A percentile compares a stretch with the other conserved stretches of the same genome.
phyloP scores from a whole-genome alignment of 116 monocot genomes.

The Papilionanthe hybrid region DNA sequence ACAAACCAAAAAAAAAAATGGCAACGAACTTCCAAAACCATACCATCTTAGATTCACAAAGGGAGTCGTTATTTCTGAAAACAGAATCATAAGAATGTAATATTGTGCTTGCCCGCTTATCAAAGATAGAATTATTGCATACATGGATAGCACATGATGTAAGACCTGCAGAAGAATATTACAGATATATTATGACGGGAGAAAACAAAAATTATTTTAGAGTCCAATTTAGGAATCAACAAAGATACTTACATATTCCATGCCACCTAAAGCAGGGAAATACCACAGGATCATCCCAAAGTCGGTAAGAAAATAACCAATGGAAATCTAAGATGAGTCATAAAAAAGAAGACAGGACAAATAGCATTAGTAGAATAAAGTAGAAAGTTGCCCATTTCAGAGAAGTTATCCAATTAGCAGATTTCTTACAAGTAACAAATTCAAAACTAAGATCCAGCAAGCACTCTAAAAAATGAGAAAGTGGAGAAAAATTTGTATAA shows the following conservation, averaged over 20 bases:
- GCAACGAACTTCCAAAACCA: neutral
- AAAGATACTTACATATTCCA: conserved; percentile 73
- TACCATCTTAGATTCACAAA: conserved; percentile 94
- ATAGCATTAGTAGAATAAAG: neutral
- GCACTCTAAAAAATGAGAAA: neutral
- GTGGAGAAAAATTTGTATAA: too few species aligned
- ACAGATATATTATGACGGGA: neutral
- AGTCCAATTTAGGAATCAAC: neutral
- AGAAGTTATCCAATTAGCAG: conserved; percentile 1
- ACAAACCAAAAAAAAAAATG: neutral
- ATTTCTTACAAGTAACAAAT: neutral
- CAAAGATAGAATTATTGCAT: conserved; percentile 56
- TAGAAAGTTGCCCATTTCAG: neutral
- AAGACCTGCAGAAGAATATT: conserved; percentile 41
- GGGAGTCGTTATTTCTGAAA: conserved; percentile 84
- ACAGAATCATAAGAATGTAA: conserved; percentile 81
- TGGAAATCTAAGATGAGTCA: conserved; percentile 43
- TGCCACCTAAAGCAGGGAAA: conserved; percentile 82
- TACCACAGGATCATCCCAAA: conserved; percentile 78
- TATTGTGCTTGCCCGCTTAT: conserved; percentile 58
- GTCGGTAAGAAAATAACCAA: conserved; percentile 82
- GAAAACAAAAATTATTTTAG: neutral
- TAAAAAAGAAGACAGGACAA: neutral
- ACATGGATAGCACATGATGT: conserved; percentile 82
- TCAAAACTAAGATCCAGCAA: neutral